Conservation (phyloP, 2,329 filamentous ascomycete genomes). For the Rhynchosporium agropyri region DNA sequence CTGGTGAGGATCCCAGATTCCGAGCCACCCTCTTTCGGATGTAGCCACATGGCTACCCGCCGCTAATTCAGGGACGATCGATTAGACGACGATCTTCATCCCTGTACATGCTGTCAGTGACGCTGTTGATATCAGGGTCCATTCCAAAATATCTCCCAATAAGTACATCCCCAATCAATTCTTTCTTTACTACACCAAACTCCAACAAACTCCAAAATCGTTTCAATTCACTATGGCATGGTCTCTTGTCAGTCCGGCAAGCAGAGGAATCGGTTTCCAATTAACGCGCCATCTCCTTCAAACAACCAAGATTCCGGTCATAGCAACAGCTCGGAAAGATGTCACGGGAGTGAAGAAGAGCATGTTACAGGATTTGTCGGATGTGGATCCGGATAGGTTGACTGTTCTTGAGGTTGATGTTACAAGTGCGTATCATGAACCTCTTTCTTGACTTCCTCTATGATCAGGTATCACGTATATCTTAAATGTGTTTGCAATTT, state of each 20-base stretch:
- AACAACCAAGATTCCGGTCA: slow-evolving; percentile 58
- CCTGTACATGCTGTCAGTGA: slow-evolving; percentile 28
- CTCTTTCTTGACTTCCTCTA: neutral
- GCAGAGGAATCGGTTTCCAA: slow-evolving; percentile 64
- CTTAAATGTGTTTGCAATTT: neutral
- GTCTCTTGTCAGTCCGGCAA: slow-evolving; percentile 58
- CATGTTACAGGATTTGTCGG: slow-evolving; percentile 53
- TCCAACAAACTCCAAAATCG: neutral
- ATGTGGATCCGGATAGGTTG: slow-evolving; percentile 49
- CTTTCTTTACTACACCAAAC: neutral
- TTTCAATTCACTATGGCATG: slow-evolving; percentile 36
- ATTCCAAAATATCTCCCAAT: neutral
- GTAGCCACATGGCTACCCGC: slow-evolving; percentile 16
- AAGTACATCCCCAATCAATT: too few relatives aligned
- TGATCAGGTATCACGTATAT: neutral
- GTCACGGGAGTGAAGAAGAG: slow-evolving; percentile 50
- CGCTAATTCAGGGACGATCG: slow-evolving; percentile 14
- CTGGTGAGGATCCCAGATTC: neutral
- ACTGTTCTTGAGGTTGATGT: slow-evolving; percentile 58
- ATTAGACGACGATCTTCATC: slow-evolving; percentile 16
- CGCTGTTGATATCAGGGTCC: slow-evolving; percentile 7
- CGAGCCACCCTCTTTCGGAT: neutral
- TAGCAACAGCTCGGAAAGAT: slow-evolving; percentile 62
- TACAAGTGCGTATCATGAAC: slow-evolving; percentile 48
- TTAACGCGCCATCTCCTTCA: slow-evolving; percentile 60